A percentile compares a stretch with the other conserved stretches of the same genome.
Conservation (phyloP, 192 early-diverging fungal species). For the Coemansia sp. region DNA sequence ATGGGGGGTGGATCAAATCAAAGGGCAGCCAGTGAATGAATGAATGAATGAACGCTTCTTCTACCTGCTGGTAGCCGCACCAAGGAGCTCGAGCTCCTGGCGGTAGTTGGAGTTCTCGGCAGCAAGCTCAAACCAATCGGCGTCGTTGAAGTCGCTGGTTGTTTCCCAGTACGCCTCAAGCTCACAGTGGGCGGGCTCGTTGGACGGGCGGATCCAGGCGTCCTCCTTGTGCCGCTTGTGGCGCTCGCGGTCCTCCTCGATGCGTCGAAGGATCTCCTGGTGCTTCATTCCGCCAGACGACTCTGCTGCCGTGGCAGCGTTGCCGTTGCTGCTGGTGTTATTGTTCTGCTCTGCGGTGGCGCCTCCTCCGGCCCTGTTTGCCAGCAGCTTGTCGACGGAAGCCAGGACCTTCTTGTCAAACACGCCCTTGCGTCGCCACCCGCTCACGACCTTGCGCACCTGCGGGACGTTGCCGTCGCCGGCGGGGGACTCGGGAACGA, state of each 20-base stretch:
- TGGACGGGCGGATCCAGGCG: conserved; percentile 50
- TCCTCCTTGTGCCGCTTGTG: conserved; percentile 60
- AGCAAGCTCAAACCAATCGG: conserved; percentile 43
- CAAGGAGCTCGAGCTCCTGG: conserved; percentile 14
- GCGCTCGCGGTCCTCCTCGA: conserved; percentile 60
- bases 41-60: too few species aligned
- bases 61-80: too few species aligned
- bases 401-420: conserved; percentile 23
- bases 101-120: conserved; percentile 42
- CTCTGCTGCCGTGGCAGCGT: conserved; percentile 8
- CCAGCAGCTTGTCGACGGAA: conserved; percentile 24
- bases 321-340: too few species aligned
- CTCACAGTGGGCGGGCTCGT: conserved; percentile 36
- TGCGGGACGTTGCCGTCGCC: conserved; percentile 51
- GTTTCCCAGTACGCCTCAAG: conserved; percentile 54
- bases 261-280: conserved; percentile 55
- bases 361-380: conserved; percentile 16
- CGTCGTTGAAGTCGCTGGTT: conserved; percentile 48
- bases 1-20: neutral
- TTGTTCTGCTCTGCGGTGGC: neutral
- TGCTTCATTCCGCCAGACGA: conserved; percentile 29
- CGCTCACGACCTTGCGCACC: conserved; percentile 31
- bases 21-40: too few species aligned
- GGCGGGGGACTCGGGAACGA: conserved; percentile 40
- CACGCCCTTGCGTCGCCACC: conserved; percentile 33